phyloP scores from a whole-genome alignment of 306 rosid genomes.

The Dalbergia cochinchinensis region DNA sequence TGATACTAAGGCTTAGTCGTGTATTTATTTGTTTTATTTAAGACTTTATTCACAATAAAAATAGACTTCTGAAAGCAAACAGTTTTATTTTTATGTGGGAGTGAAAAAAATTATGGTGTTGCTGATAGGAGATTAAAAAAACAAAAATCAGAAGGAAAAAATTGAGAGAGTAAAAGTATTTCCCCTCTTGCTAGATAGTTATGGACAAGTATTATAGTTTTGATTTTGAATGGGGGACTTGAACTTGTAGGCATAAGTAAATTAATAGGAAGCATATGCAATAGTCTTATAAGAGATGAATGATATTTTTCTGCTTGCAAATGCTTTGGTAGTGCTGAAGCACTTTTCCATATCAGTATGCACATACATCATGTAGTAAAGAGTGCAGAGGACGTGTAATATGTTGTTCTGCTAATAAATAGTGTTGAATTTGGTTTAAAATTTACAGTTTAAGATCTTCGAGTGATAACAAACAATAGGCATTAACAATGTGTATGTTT shows the following conservation, averaged over 20 bases:
- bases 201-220: neutral
- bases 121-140: neutral
- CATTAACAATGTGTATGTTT: conserved; percentile 14
- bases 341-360: neutral
- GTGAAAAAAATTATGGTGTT: neutral
- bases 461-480: neutral
- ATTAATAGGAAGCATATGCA: neutral
- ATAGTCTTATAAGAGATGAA: neutral
- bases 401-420: neutral
- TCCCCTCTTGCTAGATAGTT: neutral
- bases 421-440: conserved; percentile 8
- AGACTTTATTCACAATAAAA: neutral
- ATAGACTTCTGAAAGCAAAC: neutral
- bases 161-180: neutral
- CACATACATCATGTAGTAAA: neutral
- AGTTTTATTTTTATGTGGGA: neutral
- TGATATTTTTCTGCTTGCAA: neutral
- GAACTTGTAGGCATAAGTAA: neutral
- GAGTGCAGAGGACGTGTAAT: neutral
- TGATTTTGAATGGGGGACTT: neutral
- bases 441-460: neutral
- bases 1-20: neutral
- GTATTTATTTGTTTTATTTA: neutral
- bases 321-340: neutral
- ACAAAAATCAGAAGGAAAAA: neutral